Base-by-base conservation (phyloP, 768 basidiomycete species). In the Sutorius australiensis region DNA sequence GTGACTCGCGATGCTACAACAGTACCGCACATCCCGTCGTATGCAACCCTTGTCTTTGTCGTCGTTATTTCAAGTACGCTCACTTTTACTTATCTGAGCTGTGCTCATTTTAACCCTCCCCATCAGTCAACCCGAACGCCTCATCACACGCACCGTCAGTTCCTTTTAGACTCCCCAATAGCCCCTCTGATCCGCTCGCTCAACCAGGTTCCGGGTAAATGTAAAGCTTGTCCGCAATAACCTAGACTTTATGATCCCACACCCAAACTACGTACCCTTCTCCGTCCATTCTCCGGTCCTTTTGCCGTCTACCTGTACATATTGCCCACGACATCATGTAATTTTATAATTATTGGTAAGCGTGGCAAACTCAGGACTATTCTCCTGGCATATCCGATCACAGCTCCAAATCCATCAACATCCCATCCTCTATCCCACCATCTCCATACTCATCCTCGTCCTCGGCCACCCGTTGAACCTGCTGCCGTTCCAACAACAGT, bases 361-460 rank as follows among this genome's bases (percentile, higher is more conserved):
- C 46, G 39, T 31, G 37, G 37, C 45, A 47, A 47, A 30, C 12
- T 0, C 12, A 21, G 10, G 14, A 6, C 31, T 30, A 14, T 36
- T 43, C 9, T 8, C 27, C 48, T 19, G 12, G 41, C 46, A 24
- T 19, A 27, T 9, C 24, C 28, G 27, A 54, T 33, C 50, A 66
- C 48, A 77, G 42, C 66, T 85, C 81, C 58, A 86, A 65, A 38
- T 83, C 81, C 61, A 80, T 75, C 33, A 89, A 59, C 72, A 82
- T 78, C 44, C 71, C 75, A 60, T 89, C 85, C 24, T 78, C 77
- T 51, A 90, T 77, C 12, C 84, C 88, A 3, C 83, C 86, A 57
- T 87, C 82, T 7, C 70, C 76, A 59, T 83, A 87, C 45, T 86
- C 83, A 32, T 88, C 84, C 33, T 79, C 77, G 27, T 77, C 72